Percentiles rank a stretch among this genome's conserved stretches.
These are phyloP conservation scores for Orbilia oligospora DNA, from an alignment of 2,329 filamentous ascomycete species.

Conservation along the genomic window DNA sequence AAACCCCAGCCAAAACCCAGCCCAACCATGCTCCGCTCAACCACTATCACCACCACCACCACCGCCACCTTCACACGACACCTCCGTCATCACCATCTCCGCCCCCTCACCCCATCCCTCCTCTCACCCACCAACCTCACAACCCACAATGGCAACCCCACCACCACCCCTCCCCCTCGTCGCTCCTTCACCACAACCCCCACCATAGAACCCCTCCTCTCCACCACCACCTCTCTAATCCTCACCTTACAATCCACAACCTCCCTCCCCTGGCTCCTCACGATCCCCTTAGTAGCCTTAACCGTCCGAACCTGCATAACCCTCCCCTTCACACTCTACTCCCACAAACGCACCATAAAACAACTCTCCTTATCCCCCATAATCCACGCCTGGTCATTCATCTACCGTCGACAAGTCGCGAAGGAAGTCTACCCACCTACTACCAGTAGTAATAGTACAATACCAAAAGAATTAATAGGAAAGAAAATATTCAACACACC, in stretches of 20 bases:
- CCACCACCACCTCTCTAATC: constrained; percentile 53
- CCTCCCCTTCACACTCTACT: constrained; percentile 62
- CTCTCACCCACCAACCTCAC: not conserved
- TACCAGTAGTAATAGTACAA: not conserved
- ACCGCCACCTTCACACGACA: constrained; percentile 28
- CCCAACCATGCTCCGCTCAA: constrained; percentile 44
- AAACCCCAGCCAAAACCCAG: constrained; percentile 19
- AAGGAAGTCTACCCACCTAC: constrained; percentile 11
- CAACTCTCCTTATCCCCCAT: constrained; percentile 61
- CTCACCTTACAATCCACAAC: constrained; percentile 62
- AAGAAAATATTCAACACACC: constrained; percentile 43
- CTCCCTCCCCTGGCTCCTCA: constrained; percentile 61
- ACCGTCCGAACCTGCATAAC: constrained; percentile 62
- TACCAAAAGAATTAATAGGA: constrained; percentile 18
- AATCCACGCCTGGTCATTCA: constrained; percentile 57
- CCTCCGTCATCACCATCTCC: constrained; percentile 40
- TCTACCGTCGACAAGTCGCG: constrained; percentile 39
- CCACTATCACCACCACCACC: not conserved
- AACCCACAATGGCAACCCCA: not conserved
- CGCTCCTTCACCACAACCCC: constrained; percentile 41
- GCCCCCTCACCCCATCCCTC: constrained; percentile 16
- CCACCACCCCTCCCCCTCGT: constrained; percentile 14
- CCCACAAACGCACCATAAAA: constrained; percentile 57
- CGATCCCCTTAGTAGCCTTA: constrained; percentile 63
- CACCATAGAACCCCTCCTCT: constrained; percentile 23